phyloP scores from a whole-genome alignment of 768 basidiomycete species.

The Sutorius australiensis region DNA sequence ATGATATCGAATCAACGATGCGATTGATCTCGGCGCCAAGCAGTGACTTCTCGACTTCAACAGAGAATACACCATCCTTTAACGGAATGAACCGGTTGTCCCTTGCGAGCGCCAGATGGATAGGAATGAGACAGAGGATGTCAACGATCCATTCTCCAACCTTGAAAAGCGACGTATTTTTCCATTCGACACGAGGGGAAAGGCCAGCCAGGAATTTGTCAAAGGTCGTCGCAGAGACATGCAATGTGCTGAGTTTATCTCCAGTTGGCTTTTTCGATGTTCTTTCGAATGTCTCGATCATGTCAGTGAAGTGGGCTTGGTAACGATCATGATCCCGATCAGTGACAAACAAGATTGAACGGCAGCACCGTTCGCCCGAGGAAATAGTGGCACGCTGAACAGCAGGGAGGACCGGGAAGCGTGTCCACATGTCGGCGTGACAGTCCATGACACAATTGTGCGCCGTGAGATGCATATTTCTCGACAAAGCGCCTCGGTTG shows the following conservation, averaged over 20 bases:
- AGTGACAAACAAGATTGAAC: conserved; percentile 43
- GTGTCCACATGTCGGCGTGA: conserved; percentile 54
- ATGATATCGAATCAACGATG: conserved; percentile 52
- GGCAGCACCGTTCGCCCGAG: conserved; percentile 28
- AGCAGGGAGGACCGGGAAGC: conserved; percentile 55
- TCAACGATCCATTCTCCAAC: conserved; percentile 62
- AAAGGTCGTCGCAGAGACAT: conserved; percentile 30
- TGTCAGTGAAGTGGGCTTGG: conserved; percentile 39
- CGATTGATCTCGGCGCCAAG: conserved; percentile 56
- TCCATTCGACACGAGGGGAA: conserved; percentile 16
- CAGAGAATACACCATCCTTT: conserved; percentile 52
- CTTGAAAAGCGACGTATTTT: conserved; percentile 34
- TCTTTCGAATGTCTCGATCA: conserved; percentile 46
- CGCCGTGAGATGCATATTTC: conserved; percentile 20
- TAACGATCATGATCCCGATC: conserved; percentile 35
- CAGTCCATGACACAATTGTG: conserved; percentile 55
- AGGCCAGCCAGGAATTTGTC: conserved; percentile 18
- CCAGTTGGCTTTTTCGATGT: conserved; percentile 51
- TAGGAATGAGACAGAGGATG: conserved; percentile 58
- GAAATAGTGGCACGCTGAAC: conserved; percentile 43
- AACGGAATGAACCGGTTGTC: conserved; percentile 61
- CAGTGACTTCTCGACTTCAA: conserved; percentile 47
- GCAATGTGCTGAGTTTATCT: conserved; percentile 37
- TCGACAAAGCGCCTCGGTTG: conserved; percentile 16
- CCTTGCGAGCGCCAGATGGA: conserved; percentile 56